These are phyloP conservation scores for Ophiostoma sp. DNA, from an alignment of 2,329 filamentous ascomycete genomes.

Conservation along the genomic window DNA sequence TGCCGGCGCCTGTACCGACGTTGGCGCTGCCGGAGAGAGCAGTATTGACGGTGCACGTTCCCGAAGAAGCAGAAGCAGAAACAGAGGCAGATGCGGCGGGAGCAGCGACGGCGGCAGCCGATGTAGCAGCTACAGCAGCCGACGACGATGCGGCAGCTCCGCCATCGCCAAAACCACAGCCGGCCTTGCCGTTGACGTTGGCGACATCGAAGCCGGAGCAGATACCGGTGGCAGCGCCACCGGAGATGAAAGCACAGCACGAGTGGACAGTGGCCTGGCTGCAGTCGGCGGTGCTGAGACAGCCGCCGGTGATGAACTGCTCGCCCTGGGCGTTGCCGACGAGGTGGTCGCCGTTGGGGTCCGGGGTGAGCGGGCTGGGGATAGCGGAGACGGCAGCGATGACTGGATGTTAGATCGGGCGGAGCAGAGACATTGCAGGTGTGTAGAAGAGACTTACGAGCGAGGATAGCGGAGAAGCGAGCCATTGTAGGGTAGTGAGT, in stretches of 20 bases:
- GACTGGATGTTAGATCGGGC: background rate
- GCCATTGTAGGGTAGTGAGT: background rate
- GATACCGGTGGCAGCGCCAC: slow-evolving; percentile 25
- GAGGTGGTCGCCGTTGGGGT: slow-evolving; percentile 28
- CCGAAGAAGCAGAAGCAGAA: background rate
- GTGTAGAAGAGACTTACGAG: background rate
- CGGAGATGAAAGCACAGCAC: slow-evolving; percentile 26
- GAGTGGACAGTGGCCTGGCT: slow-evolving; percentile 26
- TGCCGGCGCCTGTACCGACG: background rate
- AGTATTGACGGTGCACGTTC: background rate
- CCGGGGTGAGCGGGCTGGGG: slow-evolving; percentile 28
- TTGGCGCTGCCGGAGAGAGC: background rate
- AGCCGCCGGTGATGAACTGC: slow-evolving; percentile 34
- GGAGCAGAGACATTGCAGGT: background rate
- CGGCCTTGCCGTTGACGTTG: slow-evolving; percentile 28
- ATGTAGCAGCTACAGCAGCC: background rate
- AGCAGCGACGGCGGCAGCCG: background rate
- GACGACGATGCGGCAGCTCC: background rate
- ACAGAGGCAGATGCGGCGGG: background rate
- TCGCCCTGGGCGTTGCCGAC: slow-evolving; percentile 30
- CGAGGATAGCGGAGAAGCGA: background rate
- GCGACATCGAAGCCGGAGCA: slow-evolving; percentile 27
- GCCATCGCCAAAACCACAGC: slow-evolving; percentile 27
- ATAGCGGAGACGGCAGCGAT: slow-evolving; percentile 17
- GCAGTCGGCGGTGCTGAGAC: slow-evolving; percentile 32